Base-by-base conservation (phyloP, 495 filamentous ascomycete genomes). In the Penicillium robsamsonii region DNA sequence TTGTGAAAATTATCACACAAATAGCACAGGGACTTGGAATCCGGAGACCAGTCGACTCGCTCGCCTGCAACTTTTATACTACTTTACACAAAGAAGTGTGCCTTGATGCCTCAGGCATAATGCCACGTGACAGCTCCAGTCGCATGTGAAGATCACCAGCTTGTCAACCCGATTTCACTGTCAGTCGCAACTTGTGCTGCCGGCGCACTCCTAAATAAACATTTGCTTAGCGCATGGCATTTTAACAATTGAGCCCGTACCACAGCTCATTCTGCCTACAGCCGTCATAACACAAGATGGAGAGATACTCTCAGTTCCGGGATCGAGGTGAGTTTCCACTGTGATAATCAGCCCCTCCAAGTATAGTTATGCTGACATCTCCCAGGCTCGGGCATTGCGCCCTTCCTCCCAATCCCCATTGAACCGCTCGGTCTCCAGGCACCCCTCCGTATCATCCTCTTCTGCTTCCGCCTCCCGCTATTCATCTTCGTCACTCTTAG, bases 281-380 rank as follows among this genome's bases (percentile, higher is more conserved):
- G 4, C 10, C 10, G n/a, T 24, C 24, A 51, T 29, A 11, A 51
- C 8, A 30, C 31, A 42, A 38, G 38, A 98, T 98, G 94, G 94
- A 98, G 82, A 97, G 96, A 72, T 97, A 91, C 71, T 93, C 91
- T 10, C 92, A 97, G 70, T 99, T 89, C 62, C 87, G 94, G 53
- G 94, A 99, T 76, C 84, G 90, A 84, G 94, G 94, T 87, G 79
- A 60, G 17, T 31, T 33, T 33, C 49, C 40, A 47, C 9, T 25
- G 13, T 46, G 48, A 22, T n/a, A 53, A 15, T 4, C 46, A 43
- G 38, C 29, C 48, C 50, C 15, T 57, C 20, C 44, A 25, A 38
- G 18, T 12, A 1, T 7, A 29, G 1, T 22, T 1, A n/a, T 25
- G 27, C 24, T 71, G 42, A 69, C 31, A 42, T 18, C 41, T 50